Evolutionary conservation across 371 early-diverging fungal species (phyloP).

Genomic region (Mucor velutinosus): DNA sequence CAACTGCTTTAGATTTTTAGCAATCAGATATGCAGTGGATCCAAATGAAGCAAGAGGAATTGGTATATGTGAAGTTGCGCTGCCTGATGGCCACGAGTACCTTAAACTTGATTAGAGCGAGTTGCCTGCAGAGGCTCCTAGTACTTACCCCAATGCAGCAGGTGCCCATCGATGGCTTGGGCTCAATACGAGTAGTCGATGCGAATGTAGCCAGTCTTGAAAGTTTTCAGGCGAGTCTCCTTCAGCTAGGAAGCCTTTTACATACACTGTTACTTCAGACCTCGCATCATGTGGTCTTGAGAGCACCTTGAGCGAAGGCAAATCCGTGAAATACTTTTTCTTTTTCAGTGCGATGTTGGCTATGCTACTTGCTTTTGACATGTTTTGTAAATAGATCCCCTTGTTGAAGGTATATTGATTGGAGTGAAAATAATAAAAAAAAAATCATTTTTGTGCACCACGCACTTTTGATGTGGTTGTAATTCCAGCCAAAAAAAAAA

Average conservation of each 20-base stretch:
- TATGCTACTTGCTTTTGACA: neutral
- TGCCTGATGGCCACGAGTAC: slow-evolving; percentile 56
- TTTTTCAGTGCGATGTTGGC: neutral
- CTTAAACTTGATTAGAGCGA: slow-evolving; percentile 6
- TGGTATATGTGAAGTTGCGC: slow-evolving; percentile 33
- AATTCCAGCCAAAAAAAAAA: neutral
- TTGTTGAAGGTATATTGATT: neutral
- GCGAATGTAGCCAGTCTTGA: slow-evolving; percentile 55
- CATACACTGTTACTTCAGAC: slow-evolving; percentile 51
- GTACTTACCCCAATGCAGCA: slow-evolving; percentile 41
- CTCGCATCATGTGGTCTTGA: slow-evolving; percentile 31
- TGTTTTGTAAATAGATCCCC: neutral
- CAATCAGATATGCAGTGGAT: slow-evolving; percentile 40
- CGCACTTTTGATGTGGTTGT: neutral
- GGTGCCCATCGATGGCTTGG: slow-evolving; percentile 45
- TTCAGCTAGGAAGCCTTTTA: slow-evolving; percentile 47
- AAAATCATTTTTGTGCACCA: neutral
- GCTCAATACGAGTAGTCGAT: slow-evolving; percentile 44
- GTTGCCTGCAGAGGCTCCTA: neutral
- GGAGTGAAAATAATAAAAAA: neutral
- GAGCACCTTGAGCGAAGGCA: slow-evolving; percentile 43
- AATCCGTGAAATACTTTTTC: slow-evolving; percentile 42
- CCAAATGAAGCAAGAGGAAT: slow-evolving; percentile 46
- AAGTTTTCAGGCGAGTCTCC: slow-evolving; percentile 52
- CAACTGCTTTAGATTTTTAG: slow-evolving; percentile 31